Evolutionary conservation across 1,284 basidiomycete species (phyloP).

Genomic region (Cronartium quercuum): DNA sequence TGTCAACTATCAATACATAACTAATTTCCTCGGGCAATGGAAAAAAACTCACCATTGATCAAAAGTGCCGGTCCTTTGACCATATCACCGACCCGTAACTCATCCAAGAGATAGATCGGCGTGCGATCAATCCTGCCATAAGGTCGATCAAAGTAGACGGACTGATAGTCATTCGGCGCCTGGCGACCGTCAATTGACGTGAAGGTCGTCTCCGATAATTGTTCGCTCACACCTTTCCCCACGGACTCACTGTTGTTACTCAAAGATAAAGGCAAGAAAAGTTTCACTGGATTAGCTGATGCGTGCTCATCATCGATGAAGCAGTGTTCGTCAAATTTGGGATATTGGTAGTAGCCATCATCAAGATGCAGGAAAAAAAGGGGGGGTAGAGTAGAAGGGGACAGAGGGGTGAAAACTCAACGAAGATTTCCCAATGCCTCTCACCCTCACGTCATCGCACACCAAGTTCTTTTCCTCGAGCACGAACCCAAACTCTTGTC

Average conservation of each 20-base stretch:
- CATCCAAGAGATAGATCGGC: neutral
- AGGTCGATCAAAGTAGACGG: constrained; percentile 22
- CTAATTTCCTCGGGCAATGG: neutral
- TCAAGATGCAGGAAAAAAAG: neutral
- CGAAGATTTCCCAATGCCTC: constrained; percentile 35
- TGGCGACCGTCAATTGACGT: neutral
- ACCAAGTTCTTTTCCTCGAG: constrained; percentile 14
- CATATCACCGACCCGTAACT: neutral
- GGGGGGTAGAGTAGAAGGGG: neutral
- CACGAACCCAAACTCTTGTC: constrained; percentile 28
- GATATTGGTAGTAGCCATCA: no score
- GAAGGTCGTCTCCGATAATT: neutral
- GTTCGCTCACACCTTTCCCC: neutral
- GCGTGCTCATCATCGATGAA: no score
- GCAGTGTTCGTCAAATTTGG: no score
- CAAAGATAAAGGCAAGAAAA: neutral
- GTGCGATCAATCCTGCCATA: constrained; percentile 5
- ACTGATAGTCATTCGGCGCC: neutral
- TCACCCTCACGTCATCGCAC: constrained; percentile 36
- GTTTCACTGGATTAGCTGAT: neutral
- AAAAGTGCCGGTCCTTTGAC: constrained; percentile 27
- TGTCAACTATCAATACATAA: no score
- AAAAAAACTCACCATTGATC: constrained; percentile 24
- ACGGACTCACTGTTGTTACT: neutral
- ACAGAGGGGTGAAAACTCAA: neutral